Conservation (phyloP, 106 monocot genomes). For the Chionographis japonica region DNA sequence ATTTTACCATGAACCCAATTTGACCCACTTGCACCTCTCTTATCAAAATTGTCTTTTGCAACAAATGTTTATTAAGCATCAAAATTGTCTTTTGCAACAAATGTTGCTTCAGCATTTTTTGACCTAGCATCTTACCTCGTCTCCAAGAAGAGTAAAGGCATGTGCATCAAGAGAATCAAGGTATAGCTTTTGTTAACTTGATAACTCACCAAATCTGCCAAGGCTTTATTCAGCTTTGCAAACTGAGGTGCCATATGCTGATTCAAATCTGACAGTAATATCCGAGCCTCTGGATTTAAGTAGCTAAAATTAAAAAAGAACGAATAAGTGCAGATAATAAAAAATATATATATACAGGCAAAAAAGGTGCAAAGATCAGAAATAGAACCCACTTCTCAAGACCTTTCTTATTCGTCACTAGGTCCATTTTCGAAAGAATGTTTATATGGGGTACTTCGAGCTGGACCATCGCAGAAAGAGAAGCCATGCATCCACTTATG, state of each 20-base stretch:
- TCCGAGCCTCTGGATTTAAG: constrained; percentile 72
- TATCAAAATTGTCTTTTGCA: too few species aligned
- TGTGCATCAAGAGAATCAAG: too few species aligned
- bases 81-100: too few species aligned
- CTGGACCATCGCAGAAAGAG: constrained; percentile 95
- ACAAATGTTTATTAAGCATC: too few species aligned
- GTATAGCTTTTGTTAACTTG: too few species aligned
- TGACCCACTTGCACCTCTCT: too few species aligned
- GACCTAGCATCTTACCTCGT: too few species aligned
- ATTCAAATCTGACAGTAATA: constrained; percentile 76
- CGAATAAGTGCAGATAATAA: not conserved
- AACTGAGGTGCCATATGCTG: constrained; percentile 79
- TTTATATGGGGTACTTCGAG: constrained; percentile 93
- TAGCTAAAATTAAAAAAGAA: constrained; percentile 36
- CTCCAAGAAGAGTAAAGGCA: too few species aligned
- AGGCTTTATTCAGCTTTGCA: constrained; percentile 75
- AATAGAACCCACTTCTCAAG: constrained; percentile 53
- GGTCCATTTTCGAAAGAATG: constrained; percentile 97
- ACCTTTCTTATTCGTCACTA: constrained; percentile 65
- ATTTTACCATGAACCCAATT: too few species aligned
- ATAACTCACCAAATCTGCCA: constrained; percentile 74
- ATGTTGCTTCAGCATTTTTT: too few species aligned
- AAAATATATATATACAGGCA: not conserved
- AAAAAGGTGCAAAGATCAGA: not conserved
- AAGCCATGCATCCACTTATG: constrained; percentile 96